Conservation (phyloP, 768 basidiomycete species). For the Boletus coccyginus region DNA sequence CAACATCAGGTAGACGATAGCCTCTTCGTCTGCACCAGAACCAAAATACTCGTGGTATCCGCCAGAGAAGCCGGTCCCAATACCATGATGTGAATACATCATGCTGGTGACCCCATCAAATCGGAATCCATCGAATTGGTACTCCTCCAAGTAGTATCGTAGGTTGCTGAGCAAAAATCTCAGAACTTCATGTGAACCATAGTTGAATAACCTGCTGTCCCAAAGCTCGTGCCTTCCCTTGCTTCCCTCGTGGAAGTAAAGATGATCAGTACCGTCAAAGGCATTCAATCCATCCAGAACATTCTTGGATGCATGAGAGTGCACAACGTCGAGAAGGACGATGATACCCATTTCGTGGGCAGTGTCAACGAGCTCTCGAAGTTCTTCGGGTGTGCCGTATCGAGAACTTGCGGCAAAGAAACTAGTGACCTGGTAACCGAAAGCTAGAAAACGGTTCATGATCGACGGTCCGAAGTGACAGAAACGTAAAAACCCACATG, state of each 20-base stretch:
- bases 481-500: constrained; percentile 55
- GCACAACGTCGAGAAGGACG: constrained; percentile 94
- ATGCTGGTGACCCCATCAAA: constrained; percentile 99
- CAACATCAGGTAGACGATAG: constrained; percentile 94
- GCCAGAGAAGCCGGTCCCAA: constrained; percentile 95
- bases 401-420: constrained; percentile 97
- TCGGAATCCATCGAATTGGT: constrained; percentile 94
- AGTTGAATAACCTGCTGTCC: constrained; percentile 98
- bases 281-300: constrained; percentile 91
- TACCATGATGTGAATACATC: constrained; percentile 99
- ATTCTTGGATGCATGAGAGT: constrained; percentile 98
- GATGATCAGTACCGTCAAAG: constrained; percentile 97
- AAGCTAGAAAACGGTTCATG: constrained; percentile 51
- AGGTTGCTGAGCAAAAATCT: constrained; percentile 95
- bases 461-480: not conserved
- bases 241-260: constrained; percentile 92
- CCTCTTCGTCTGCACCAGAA: constrained; percentile 77
- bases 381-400: constrained; percentile 93
- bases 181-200: constrained; percentile 89
- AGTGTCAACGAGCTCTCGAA: constrained; percentile 92
- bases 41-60: constrained; percentile 99
- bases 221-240: constrained; percentile 94
- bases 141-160: constrained; percentile 94
- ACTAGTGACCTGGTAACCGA: constrained; percentile 96
- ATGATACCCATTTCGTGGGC: constrained; percentile 92